Conservation (phyloP, 306 rosid species). For the Heteromeles arbutifolia region DNA sequence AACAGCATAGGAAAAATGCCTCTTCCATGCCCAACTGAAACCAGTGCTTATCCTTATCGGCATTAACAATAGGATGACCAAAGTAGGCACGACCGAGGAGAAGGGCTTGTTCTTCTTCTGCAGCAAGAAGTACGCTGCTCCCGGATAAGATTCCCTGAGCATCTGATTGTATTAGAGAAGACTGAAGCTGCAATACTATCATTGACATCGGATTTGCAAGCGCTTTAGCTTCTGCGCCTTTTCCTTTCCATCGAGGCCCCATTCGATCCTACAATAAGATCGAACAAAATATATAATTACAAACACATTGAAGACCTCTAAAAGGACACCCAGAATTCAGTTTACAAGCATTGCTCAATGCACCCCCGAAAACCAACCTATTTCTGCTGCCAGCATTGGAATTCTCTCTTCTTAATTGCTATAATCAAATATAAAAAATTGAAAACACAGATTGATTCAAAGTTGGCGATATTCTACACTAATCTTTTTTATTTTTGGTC, state of each 20-base stretch:
- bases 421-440: not conserved
- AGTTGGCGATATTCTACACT: too few relatives aligned
- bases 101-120: constrained; percentile 44
- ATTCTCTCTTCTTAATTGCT: not conserved
- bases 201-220: constrained; percentile 64
- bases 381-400: not conserved
- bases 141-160: constrained; percentile 44
- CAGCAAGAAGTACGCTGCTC: constrained; percentile 33
- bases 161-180: constrained; percentile 42
- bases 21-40: constrained; percentile 62
- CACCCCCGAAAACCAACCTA: not conserved
- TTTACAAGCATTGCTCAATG: not conserved
- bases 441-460: not conserved
- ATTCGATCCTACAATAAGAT: constrained; percentile 16
- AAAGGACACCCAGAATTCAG: not conserved
- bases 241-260: constrained; percentile 85
- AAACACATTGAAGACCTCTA: not conserved
- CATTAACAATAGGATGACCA: constrained; percentile 39
- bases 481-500: too few relatives aligned
- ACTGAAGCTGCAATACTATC: constrained; percentile 45
- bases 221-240: constrained; percentile 57
- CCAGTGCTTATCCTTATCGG: constrained; percentile 50
- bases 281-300: not conserved
- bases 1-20: constrained; percentile 56
- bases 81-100: constrained; percentile 56